Evolutionary conservation across 73 alveolate species (phyloP).

Genomic region (Tetrahymena borealis): DNA sequence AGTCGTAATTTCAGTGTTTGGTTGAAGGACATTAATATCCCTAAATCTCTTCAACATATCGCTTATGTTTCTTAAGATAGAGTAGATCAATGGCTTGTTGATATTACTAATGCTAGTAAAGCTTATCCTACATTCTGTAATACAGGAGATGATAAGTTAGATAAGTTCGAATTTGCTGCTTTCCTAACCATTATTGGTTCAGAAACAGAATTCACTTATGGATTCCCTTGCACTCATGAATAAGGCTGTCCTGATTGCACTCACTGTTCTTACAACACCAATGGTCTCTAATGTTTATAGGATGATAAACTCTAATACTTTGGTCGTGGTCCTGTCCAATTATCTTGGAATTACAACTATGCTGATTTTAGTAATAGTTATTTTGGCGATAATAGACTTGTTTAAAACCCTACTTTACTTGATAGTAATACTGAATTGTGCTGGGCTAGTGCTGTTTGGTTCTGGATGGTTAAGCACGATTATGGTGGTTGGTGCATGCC

Average conservation of each 20-base stretch:
- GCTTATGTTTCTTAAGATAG: not conserved
- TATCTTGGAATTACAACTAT: not conserved
- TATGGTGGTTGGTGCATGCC: conserved; percentile 7
- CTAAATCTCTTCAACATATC: not conserved
- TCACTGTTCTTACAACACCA: not conserved
- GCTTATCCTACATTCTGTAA: not conserved
- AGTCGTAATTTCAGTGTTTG: conserved; percentile 3
- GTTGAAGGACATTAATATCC: not conserved
- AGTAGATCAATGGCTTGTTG: not conserved
- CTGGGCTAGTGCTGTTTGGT: not conserved
- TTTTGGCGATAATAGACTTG: not conserved
- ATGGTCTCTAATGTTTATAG: not conserved
- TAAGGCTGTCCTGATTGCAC: not conserved
- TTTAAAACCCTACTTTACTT: not conserved
- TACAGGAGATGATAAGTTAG: not conserved
- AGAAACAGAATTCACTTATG: not conserved
- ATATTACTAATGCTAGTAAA: not conserved
- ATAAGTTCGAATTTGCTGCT: not conserved
- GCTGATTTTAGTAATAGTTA: not conserved
- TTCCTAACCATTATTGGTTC: not conserved
- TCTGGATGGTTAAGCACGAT: not conserved
- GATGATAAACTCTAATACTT: not conserved
- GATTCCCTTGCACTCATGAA: not conserved
- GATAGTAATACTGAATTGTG: not conserved
- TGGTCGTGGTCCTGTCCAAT: not conserved